Base-by-base conservation (phyloP, 2,329 filamentous ascomycete species). In the Sporothrix mexicana region DNA sequence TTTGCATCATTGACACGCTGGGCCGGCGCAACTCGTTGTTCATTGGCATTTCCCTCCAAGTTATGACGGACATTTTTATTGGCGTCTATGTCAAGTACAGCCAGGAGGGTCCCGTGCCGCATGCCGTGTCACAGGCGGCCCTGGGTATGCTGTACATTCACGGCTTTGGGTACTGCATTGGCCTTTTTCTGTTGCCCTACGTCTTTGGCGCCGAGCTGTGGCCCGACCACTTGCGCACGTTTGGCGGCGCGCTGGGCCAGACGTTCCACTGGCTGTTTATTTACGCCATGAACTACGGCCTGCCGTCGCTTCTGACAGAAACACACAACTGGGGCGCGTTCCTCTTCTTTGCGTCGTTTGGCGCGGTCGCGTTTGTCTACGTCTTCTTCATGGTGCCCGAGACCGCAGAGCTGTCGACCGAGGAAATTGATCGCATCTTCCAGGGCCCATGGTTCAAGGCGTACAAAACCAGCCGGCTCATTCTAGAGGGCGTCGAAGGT, bases 61-160 rank as follows among this genome's bases (percentile, higher is more conserved):
- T 84, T 76, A 75, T 83, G 1, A 81, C 82, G 0, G 77, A 85
- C 74, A 76, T 82, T 4, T 85, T 84, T 70, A 76, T 85, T 0
- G 83, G 79, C 4, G 78, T 80, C 1, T 85, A 80, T 45, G 77
- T 85, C 61, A 83, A 81, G 68, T 80, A 78, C 55, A 73, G 79
- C 68, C 76, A 80, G 72, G 30, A 73, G 0, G 78, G 77, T 0
- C 13, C 71, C 0, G 77, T 80, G 3, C 71, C 71, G 79, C 4
- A 80, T n/a, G 64, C 55, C 3, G 71, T 47, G 7, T 61, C 79
- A 0, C 76, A 82, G 45, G 82, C 76, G 0, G 84, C 84, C 2
- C 80, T 85, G 25, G 83, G 83, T 0, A 80, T 82, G 1, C 80
- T 85, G 23, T 86, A 83, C 66, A 76, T 85, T 8, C 84, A 85